phyloP scores from a whole-genome alignment of 495 filamentous ascomycete species.

The Echria macrotheca region DNA sequence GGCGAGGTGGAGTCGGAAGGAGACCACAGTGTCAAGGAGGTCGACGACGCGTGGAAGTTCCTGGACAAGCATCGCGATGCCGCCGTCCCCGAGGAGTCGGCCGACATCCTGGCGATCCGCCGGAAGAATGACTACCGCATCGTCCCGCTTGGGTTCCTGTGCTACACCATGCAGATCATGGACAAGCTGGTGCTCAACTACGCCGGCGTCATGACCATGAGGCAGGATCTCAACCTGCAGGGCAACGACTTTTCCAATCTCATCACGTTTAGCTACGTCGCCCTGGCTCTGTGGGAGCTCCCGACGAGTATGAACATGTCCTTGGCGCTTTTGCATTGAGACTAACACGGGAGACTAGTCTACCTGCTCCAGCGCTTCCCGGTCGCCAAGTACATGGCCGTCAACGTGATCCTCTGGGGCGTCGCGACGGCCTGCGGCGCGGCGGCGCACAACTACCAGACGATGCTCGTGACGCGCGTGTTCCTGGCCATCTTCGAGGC shows the following conservation, averaged over 20 bases:
- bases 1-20: no score
- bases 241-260: conserved; percentile 36
- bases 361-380: conserved; percentile 47
- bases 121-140: conserved; percentile 35
- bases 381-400: conserved; percentile 48
- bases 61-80: conserved; percentile 28
- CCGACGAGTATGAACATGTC: no score
- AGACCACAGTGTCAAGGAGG: conserved; percentile 1
- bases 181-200: conserved; percentile 62
- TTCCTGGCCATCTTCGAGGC: conserved; percentile 61
- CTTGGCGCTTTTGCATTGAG: neutral
- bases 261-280: conserved; percentile 33
- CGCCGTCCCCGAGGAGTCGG: conserved; percentile 3
- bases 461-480: conserved; percentile 41
- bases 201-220: conserved; percentile 34
- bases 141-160: conserved; percentile 51
- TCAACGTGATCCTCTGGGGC: conserved; percentile 49
- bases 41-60: conserved; percentile 33
- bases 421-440: conserved; percentile 35
- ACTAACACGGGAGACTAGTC: conserved; percentile 25
- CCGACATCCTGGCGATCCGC: conserved; percentile 24
- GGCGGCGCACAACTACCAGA: conserved; percentile 30
- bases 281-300: conserved; percentile 28
- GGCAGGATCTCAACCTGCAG: conserved; percentile 24
- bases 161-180: conserved; percentile 61